Evolutionary conservation across 2,329 filamentous ascomycete species (phyloP).

Genomic region (Metarhizium brunneum): DNA sequence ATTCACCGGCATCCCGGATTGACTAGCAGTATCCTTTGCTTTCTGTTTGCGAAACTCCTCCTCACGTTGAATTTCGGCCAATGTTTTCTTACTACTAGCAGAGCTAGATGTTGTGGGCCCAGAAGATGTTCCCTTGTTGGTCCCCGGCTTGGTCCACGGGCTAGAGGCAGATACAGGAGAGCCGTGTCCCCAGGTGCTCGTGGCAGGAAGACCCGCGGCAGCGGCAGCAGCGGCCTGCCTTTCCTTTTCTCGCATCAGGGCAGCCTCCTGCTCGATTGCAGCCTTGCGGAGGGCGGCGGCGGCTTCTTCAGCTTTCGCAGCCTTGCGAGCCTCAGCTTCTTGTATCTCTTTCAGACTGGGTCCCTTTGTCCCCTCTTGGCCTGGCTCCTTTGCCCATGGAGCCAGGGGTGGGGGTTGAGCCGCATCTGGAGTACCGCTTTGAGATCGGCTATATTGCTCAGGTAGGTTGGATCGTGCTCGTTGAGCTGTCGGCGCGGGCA

Average conservation of each 20-base stretch:
- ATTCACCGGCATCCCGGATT: conserved; percentile 37
- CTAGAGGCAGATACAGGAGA: conserved; percentile 59
- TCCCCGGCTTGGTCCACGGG: conserved; percentile 59
- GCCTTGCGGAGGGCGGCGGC: conserved; percentile 70
- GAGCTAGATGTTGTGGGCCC: conserved; percentile 14
- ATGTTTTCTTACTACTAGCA: conserved; percentile 64
- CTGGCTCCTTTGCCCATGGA: conserved; percentile 87
- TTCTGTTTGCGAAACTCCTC: conserved; percentile 76
- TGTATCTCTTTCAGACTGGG: conserved; percentile 96
- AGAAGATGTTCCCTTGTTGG: conserved; percentile 28
- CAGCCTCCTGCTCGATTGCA: conserved; percentile 69
- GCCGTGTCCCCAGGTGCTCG: conserved; percentile 79
- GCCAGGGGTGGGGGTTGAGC: conserved; percentile 63
- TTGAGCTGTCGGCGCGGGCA: conserved; percentile 84
- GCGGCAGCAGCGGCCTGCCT: conserved; percentile 39
- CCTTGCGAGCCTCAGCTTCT: conserved; percentile 86
- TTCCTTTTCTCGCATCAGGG: conserved; percentile 49
- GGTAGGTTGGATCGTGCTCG: conserved; percentile 76
- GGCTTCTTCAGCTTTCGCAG: conserved; percentile 77
- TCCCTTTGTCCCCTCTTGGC: conserved; percentile 61
- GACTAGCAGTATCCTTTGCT: conserved; percentile 41
- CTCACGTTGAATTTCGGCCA: conserved; percentile 94
- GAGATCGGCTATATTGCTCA: conserved; percentile 62
- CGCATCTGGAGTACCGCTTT: conserved; percentile 64
- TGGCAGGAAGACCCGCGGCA: conserved; percentile 74